Base-by-base conservation (phyloP, 2,329 filamentous ascomycete species). In the Alternaria novae-zelandiae region DNA sequence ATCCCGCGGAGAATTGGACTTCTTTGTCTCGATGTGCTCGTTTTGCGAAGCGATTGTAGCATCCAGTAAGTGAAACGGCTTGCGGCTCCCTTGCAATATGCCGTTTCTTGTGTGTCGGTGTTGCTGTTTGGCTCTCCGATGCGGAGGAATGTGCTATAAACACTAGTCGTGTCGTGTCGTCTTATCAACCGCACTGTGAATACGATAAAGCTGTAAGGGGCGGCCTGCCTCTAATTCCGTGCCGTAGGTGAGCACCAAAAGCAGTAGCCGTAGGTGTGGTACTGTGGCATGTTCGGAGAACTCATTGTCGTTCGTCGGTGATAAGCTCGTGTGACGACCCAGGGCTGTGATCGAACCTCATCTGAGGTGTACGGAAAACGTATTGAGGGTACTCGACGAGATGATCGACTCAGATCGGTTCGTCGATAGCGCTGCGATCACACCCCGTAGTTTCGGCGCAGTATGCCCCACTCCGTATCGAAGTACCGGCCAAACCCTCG, bases 401-500 rank as follows among this genome's bases (percentile, higher is more conserved):
- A n/a, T 17, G 45, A 17, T 26, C 6, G 21, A 47, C 21, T 26
- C 45, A 4, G 20, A n/a, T 55, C 8, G 26, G 26, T 28, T 30
- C n/a, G 9, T 43, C 8, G 26, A 44, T 26, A 13, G 23, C 6
- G 6, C 13, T n/a, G 32, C 43, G 4, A 25, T 65, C 57, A 67
- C 9, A 64, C 44, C 5, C 63, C 64, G 15, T 58, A 64, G 11
- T 57, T 59, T 10, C 54, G 49, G 15, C 64, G 70, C 23, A 72
- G 49, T 11, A 57, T 68, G 6, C 70, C 70, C 68, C 68, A 72
- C 25, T 70, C 70, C 10, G 62, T 57, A 25, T 74, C 70, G 43
- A 74, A 74, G 36, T 67, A 73, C 8, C 64, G 61, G 1, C 70
- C 69, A 50, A 74, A 74, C 10, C 70, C 68, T 28, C 65, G 60